Evolutionary conservation across 495 filamentous ascomycete genomes (phyloP), one percentile per base, ranked within the genome.

Genomic region (Ramalina intermedia): DNA sequence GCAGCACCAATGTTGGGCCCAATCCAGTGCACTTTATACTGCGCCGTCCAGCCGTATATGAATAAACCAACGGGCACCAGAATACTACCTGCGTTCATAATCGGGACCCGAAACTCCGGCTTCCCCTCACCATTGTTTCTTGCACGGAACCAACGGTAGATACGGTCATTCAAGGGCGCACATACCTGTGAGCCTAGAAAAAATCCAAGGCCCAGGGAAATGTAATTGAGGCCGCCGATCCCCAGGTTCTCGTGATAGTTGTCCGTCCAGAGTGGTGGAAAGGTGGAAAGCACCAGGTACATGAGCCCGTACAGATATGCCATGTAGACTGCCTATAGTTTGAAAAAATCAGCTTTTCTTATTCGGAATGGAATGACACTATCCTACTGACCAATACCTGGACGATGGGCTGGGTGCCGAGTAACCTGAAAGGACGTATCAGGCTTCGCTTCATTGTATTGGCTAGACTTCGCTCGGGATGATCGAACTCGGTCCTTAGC

Each of bases 231-330:
- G 4, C 81, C 78, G 38, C 72, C 80, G 40, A 79, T 76, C 24
- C 75, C 79, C 46, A 70, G 59, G 41, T 67, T 68, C 61, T 82
- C 68, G 58, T 75, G 65, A 68, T 87, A 87, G 24, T 69, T 68
- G 0, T 47, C 37, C 9, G 68, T 71, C 75, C 78, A 87, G 29
- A 87, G 75, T 14, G 52, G 43, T 0, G 82, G 78, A 63, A 85
- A 85, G 26, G 78, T 81, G 4, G 79, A 75, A 6, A 87, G 69
- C 41, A 85, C 71, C 4, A 88, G 74, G 59, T 87, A 87, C 67
- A 80, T 78, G 14, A 85, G 61, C 3, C 82, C 84, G 63, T 83
- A 87, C 36, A 82, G 62, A 58, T 79, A 87, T 49, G 75, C 75
- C 72, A 79, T 77, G 63, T 80, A 82, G 7, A 73, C 27, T 6